These are phyloP conservation scores for Sugiyamaella marilandica DNA, from an alignment of 805 yeast genomes.

Conservation along the genomic window DNA sequence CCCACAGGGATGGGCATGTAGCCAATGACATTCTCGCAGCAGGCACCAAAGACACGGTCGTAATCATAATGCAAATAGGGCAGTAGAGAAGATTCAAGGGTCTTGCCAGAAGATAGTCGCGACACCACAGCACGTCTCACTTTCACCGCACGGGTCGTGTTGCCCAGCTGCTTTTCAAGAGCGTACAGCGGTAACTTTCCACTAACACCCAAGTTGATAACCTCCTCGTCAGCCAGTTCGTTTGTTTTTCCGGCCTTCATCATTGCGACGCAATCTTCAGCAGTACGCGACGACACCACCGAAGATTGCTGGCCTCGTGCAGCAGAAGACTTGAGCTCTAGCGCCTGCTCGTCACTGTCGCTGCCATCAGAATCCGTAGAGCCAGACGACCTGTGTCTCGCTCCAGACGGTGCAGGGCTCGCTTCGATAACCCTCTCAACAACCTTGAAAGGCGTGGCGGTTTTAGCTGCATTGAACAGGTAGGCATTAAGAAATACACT, in stretches of 20 bases:
- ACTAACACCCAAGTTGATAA: constrained; percentile 59
- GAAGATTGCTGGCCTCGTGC: not conserved
- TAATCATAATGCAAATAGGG: constrained; percentile 86
- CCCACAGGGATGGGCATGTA: constrained; percentile 96
- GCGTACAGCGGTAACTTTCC: constrained; percentile 92
- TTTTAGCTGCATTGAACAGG: constrained; percentile 71
- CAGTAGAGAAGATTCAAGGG: constrained; percentile 61
- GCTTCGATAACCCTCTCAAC: constrained; percentile 32
- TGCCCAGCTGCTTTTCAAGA: constrained; percentile 83
- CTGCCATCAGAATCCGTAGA: not conserved
- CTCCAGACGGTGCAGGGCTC: constrained; percentile 20
- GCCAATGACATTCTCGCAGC: constrained; percentile 98
- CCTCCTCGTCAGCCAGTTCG: constrained; percentile 65
- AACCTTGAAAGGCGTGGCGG: constrained; percentile 25
- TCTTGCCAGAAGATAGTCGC: constrained; percentile 72
- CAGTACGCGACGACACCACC: constrained; percentile 14
- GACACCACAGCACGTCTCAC: constrained; percentile 94
- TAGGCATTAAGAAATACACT: constrained; percentile 80
- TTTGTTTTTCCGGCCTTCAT: constrained; percentile 69
- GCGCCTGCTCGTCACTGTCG: constrained; percentile 36
- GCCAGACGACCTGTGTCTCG: constrained; percentile 16
- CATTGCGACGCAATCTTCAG: constrained; percentile 58
- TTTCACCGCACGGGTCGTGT: constrained; percentile 86
- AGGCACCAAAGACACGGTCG: constrained; percentile 95
- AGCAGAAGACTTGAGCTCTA: constrained; percentile 18